A percentile compares a stretch with the other conserved stretches of the same genome.
phyloP scores from a whole-genome alignment of 1,139 yeast species.

The Debaryomyces singareniensis region DNA sequence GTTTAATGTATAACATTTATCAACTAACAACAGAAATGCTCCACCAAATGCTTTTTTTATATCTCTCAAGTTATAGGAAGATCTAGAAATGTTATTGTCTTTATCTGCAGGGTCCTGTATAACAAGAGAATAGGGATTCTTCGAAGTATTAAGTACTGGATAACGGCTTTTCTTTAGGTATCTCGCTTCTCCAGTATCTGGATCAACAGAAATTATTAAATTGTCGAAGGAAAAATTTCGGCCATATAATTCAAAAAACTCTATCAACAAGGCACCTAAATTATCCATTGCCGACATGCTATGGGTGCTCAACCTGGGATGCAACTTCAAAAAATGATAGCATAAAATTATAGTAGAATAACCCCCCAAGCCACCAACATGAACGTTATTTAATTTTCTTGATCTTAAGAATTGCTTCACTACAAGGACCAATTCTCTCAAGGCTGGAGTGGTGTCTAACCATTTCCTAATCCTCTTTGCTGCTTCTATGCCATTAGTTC shows the following conservation, averaged over 20 bases:
- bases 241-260: constrained; percentile 94
- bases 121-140: constrained; percentile 61
- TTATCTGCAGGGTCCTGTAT: constrained; percentile 90
- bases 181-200: constrained; percentile 39
- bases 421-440: constrained; percentile 77
- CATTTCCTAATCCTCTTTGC: constrained; percentile 75
- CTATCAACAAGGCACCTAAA: constrained; percentile 82
- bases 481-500: constrained; percentile 79
- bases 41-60: constrained; percentile 87
- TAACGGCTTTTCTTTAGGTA: constrained; percentile 56
- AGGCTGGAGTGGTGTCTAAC: constrained; percentile 69
- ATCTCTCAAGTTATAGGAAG: constrained; percentile 76
- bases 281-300: constrained; percentile 68
- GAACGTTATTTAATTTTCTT: constrained; percentile 82
- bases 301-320: constrained; percentile 68
- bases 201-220: constrained; percentile 58
- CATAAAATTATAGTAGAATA: constrained; percentile 86
- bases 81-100: constrained; percentile 75
- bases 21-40: constrained; percentile 75
- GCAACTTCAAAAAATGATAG: constrained; percentile 72
- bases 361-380: constrained; percentile 94
- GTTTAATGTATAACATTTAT: constrained; percentile 56
- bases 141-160: constrained; percentile 46
- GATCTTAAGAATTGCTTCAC: constrained; percentile 83
- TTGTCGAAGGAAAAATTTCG: constrained; percentile 82